Percentiles rank a stretch among this genome's conserved stretches.
These are phyloP conservation scores for Dactylis glomerata DNA, from an alignment of 176 grass and related monocot genomes.

Conservation along the genomic window DNA sequence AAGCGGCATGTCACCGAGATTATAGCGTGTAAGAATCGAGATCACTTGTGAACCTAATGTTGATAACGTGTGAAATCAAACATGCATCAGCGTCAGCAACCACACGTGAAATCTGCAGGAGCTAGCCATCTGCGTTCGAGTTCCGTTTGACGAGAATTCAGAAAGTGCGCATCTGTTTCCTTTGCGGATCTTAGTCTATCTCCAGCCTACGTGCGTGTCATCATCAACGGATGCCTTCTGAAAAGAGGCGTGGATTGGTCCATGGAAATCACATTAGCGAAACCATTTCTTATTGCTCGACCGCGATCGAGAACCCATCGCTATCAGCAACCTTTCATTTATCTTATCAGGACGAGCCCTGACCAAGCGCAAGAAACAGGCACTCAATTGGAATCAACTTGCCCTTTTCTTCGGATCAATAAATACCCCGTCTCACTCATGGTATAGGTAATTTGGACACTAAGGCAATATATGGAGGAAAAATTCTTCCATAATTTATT, in stretches of 20 bases:
- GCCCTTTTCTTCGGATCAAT: neutral
- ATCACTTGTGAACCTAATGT: neutral
- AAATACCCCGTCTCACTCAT: neutral
- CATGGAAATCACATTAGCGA: constrained; percentile 26
- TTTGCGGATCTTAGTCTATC: neutral
- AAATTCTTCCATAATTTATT: no score
- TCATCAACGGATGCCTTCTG: constrained; percentile 10
- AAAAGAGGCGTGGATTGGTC: neutral
- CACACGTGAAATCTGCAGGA: neutral
- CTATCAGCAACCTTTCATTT: neutral
- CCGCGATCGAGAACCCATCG: neutral
- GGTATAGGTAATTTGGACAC: no score
- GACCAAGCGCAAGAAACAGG: neutral
- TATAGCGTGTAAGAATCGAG: neutral
- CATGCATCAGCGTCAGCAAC: neutral
- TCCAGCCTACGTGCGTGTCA: neutral
- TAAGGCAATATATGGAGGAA: no score
- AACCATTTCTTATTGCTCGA: neutral
- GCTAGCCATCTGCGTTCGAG: neutral
- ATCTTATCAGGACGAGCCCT: neutral
- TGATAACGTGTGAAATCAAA: neutral
- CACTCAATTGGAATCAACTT: neutral
- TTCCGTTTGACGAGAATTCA: neutral
- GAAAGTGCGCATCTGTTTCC: constrained; percentile 1
- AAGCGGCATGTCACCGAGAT: neutral